These are phyloP conservation scores for Paramarasmius palmivorus DNA, from an alignment of 1,284 basidiomycete genomes.

Conservation along the genomic window DNA sequence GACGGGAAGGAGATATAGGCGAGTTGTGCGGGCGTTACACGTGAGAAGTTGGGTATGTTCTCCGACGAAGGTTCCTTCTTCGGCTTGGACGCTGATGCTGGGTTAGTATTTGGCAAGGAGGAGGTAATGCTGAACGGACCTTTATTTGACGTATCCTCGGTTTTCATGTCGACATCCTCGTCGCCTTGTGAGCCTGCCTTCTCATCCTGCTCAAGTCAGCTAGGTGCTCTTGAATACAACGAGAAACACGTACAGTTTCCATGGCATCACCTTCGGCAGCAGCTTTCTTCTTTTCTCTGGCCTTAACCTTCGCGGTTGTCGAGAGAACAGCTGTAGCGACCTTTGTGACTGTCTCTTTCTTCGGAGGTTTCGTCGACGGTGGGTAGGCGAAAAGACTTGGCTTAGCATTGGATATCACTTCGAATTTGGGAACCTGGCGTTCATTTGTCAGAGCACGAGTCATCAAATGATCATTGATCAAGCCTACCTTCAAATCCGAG, in stretches of 20 bases:
- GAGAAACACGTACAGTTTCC: conserved; percentile 64
- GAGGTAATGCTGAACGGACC: conserved; percentile 32
- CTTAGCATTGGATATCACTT: conserved; percentile 84
- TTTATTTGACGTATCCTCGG: conserved; percentile 55
- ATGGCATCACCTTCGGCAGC: conserved; percentile 78
- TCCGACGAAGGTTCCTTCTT: conserved; percentile 80
- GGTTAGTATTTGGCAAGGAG: conserved; percentile 36
- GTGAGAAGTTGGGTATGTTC: conserved; percentile 84
- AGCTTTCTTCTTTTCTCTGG: conserved; percentile 87
- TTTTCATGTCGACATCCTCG: conserved; percentile 74
- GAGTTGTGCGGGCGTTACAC: conserved; percentile 91
- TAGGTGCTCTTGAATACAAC: conserved; percentile 1
- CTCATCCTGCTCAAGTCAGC: conserved; percentile 38
- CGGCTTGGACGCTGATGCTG: conserved; percentile 35
- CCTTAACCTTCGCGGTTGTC: conserved; percentile 92
- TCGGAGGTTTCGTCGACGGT: conserved; percentile 78
- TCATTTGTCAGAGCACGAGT: background rate
- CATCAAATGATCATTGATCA: background rate
- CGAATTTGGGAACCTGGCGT: conserved; percentile 82
- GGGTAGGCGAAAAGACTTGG: conserved; percentile 93
- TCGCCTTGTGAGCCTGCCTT: conserved; percentile 45
- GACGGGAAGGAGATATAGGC: conserved; percentile 82
- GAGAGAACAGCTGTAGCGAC: conserved; percentile 92
- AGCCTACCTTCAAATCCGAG: conserved; percentile 73
- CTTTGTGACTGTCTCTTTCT: conserved; percentile 89